Evolutionary conservation across 768 basidiomycete genomes (phyloP).

Genomic region (Vishniacozyma victoriae): DNA sequence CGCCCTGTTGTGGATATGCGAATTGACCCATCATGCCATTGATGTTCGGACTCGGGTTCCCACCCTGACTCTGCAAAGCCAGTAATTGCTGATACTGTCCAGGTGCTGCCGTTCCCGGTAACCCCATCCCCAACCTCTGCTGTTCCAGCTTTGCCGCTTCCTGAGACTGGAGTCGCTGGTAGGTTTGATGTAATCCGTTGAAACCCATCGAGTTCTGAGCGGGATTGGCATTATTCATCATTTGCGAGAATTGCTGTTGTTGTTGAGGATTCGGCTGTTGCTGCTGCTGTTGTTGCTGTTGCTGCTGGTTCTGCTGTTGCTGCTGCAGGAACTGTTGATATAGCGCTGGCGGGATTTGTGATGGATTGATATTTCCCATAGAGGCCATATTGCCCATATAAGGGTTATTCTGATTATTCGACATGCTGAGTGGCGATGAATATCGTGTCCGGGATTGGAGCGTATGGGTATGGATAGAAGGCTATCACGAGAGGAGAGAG

Average conservation of each 20-base stretch:
- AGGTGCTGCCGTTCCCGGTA: not conserved
- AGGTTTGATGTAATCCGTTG: constrained; percentile 5
- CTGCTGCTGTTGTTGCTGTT: not conserved
- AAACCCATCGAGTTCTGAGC: not conserved
- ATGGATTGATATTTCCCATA: too few relatives aligned
- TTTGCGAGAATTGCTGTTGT: not conserved
- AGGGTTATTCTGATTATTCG: too few relatives aligned
- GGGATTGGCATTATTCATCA: not conserved
- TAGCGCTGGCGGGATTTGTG: not conserved
- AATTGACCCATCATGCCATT: not conserved
- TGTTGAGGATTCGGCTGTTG: not conserved
- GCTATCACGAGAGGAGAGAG: too few relatives aligned
- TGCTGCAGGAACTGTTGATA: constrained; percentile 1
- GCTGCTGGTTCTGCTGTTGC: constrained; percentile 2
- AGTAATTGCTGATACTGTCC: not conserved
- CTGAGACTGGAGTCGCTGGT: constrained; percentile 12
- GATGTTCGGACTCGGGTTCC: not conserved
- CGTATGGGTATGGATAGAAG: too few relatives aligned
- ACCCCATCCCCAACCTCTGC: not conserved
- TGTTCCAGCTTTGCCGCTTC: constrained; percentile 6
- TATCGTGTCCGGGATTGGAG: too few relatives aligned
- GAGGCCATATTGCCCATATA: too few relatives aligned
- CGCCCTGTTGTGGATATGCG: too few relatives aligned
- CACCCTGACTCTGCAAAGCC: not conserved
- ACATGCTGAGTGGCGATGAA: constrained; percentile 10